These are phyloP conservation scores for Akanthomyces muscarius DNA, from an alignment of 2,329 filamentous ascomycete genomes.

Conservation along the genomic window DNA sequence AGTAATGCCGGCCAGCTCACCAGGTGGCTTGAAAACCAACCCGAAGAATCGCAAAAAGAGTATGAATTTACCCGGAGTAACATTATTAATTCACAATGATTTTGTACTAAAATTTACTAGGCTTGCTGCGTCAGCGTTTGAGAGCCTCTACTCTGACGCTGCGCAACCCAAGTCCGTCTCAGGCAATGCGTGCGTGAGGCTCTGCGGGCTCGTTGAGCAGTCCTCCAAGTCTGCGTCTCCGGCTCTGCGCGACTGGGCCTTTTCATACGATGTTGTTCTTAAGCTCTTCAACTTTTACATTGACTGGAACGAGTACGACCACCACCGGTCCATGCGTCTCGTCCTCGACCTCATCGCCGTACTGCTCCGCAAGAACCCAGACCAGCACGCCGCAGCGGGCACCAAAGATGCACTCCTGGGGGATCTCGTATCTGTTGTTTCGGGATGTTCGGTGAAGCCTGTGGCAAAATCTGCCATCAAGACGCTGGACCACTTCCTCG, in stretches of 20 bases:
- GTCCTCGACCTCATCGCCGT: constrained; percentile 55
- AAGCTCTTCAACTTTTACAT: constrained; percentile 59
- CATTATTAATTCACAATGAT: neutral
- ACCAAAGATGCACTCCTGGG: constrained; percentile 46
- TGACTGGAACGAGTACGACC: constrained; percentile 64
- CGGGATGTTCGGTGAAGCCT: constrained; percentile 56
- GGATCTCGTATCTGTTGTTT: constrained; percentile 55
- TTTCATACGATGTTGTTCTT: constrained; percentile 44
- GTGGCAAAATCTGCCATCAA: constrained; percentile 68
- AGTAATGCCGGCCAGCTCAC: constrained; percentile 35
- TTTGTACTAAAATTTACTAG: neutral
- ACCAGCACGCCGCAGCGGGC: constrained; percentile 31
- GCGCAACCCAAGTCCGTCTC: constrained; percentile 52
- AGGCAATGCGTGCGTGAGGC: constrained; percentile 52
- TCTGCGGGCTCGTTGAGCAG: constrained; percentile 60
- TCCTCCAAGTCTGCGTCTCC: constrained; percentile 47
- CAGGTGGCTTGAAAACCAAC: constrained; percentile 42
- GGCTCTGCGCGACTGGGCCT: constrained; percentile 46
- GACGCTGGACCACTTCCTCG: constrained; percentile 61
- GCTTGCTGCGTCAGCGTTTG: constrained; percentile 40
- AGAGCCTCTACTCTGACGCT: constrained; percentile 45
- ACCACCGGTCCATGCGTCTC: constrained; percentile 59
- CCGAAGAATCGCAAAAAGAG: constrained; percentile 32
- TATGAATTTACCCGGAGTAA: constrained; percentile 27
- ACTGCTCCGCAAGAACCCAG: constrained; percentile 48